Base-by-base conservation (phyloP, 345 rosid species). In the Euphorbia lathyris region DNA sequence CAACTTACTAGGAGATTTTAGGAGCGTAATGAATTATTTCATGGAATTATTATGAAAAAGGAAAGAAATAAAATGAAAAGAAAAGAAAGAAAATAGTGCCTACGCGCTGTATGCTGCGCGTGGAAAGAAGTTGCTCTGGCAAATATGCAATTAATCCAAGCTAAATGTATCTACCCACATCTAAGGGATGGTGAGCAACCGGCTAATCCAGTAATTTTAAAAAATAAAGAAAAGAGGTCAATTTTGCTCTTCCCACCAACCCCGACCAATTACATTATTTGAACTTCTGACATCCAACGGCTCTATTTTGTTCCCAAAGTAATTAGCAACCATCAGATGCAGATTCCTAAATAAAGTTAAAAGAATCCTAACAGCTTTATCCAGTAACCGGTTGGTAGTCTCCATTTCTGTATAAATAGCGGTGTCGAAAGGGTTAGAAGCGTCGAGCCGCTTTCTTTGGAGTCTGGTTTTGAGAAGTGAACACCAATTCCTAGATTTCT, bases 251-350 rank as follows among this genome's bases (percentile, higher is more conserved):
- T 27, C 67, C 13, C 63, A 74, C 64, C 68, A 68, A 74, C 68
- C 72, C 55, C 47, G 10, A 27, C 61, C 63, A 73, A 73, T 58
- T 13, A 13, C 5, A 45, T 20, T 13, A 29, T 34, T 17, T 58
- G 20, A 42, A 45, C 17, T 5, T 20, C 48, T 55, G 38, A 52
- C 58, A 74, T 74, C 77, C 56, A 62, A 68, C 77, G 77, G 77
- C 72, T 53, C 17, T 17, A 17, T 55, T 61, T 68, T 52, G 58
- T 43, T 20, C 38, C 11, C 25, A 3, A 26, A 22, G 9, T n/a
- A 43, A 38, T 23, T 32, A 8, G 3, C 29, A 27, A 22, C 42
- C 52, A 6, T 10, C 10, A 19, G 56, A 30, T 55, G 5, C 57
- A n/a, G 47, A 65, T 25, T 23, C 48, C 64, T 6, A 7, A 13